phyloP scores from a whole-genome alignment of 805 yeast species.

The Zygoascus ofunaensis region DNA sequence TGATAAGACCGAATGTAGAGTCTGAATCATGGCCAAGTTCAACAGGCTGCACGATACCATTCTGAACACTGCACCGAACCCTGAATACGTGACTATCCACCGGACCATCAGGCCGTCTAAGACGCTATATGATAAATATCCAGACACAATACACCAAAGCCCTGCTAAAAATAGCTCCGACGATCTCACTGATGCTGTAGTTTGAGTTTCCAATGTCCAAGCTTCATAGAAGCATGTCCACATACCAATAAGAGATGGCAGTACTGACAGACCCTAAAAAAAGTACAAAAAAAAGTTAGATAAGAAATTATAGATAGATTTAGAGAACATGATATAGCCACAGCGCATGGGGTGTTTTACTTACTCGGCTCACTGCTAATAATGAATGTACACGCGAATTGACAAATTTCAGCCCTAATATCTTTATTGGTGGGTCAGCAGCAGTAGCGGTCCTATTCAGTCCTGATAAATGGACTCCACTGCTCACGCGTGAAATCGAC shows the following conservation, averaged over 20 bases:
- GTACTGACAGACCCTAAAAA: slow-evolving; percentile 50
- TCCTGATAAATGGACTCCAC: slow-evolving; percentile 8
- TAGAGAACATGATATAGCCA: too few relatives aligned
- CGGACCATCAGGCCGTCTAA: slow-evolving; percentile 84
- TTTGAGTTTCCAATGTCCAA: slow-evolving; percentile 21
- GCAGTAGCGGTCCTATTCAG: slow-evolving; percentile 3
- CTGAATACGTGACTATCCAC: slow-evolving; percentile 83
- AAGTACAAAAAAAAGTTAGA: not conserved
- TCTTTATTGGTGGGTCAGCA: slow-evolving; percentile 35
- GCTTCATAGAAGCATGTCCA: slow-evolving; percentile 30
- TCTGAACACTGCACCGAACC: slow-evolving; percentile 79
- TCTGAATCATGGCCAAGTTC: slow-evolving; percentile 59
- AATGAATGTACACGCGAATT: slow-evolving; percentile 69
- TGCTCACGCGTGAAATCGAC: slow-evolving; percentile 11
- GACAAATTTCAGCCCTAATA: slow-evolving; percentile 58
- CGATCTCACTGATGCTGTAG: slow-evolving; percentile 49
- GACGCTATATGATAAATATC: slow-evolving; percentile 72
- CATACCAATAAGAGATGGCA: slow-evolving; percentile 53
- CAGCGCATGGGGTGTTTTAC: not conserved
- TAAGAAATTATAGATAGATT: too few relatives aligned
- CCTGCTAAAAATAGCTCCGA: slow-evolving; percentile 77
- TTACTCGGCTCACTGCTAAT: slow-evolving; percentile 56
- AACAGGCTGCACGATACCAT: slow-evolving; percentile 76
- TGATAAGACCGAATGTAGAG: slow-evolving; percentile 57
- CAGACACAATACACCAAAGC: slow-evolving; percentile 88